These are phyloP conservation scores for Talaromyces sp. DNA, from an alignment of 2,329 filamentous ascomycete species.

Conservation along the genomic window DNA sequence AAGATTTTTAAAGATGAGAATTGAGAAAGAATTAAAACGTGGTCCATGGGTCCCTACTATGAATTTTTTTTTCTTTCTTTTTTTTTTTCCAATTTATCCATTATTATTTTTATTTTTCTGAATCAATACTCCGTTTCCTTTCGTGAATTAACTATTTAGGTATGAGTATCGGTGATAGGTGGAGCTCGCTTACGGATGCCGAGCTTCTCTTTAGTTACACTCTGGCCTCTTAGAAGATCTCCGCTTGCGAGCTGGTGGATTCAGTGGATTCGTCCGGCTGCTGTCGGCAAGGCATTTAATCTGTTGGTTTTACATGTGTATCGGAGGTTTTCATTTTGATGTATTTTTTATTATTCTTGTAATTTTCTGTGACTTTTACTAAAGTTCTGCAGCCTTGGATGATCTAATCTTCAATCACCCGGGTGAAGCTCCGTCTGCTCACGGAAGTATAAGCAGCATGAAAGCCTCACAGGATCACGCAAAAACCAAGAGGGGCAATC, in stretches of 20 bases:
- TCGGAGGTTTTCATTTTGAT: background rate
- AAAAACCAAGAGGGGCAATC: background rate
- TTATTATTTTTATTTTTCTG: background rate
- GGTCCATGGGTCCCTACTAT: conserved; percentile 18
- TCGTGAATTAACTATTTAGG: background rate
- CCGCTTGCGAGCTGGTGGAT: conserved; percentile 1
- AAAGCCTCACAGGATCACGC: conserved; percentile 9
- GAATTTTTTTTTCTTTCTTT: background rate
- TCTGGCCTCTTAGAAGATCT: background rate
- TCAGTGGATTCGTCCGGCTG: conserved; percentile 3
- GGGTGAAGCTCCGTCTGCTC: no score
- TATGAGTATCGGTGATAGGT: conserved; percentile 1
- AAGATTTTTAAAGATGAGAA: no score
- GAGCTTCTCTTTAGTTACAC: background rate
- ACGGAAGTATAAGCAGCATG: no score
- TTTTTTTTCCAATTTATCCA: background rate
- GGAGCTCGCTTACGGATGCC: conserved; percentile 20
- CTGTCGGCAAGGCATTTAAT: background rate
- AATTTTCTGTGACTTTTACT: no score
- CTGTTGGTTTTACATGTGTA: background rate
- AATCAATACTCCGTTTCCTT: background rate
- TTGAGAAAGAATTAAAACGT: conserved; percentile 6
- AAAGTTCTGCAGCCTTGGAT: background rate
- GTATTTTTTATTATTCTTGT: background rate
- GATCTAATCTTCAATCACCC: background rate